Evolutionary conservation across 257 asterid species (phyloP), one percentile per base, ranked within the genome.

Genomic region (Capsicum pubescens): DNA sequence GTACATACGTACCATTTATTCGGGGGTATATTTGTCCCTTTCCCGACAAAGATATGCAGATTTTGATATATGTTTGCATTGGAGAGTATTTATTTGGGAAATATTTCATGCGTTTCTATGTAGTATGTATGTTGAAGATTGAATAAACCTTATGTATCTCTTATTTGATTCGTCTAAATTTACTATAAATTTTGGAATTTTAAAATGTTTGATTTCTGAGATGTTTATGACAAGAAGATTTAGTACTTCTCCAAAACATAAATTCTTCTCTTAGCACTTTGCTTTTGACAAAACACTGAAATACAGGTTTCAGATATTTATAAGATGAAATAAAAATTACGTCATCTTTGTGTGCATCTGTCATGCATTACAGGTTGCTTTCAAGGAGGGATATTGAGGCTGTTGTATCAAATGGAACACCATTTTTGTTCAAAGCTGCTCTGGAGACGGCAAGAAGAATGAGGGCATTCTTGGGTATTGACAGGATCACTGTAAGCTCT

Each of bases 351-450:
- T 39, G 77, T 70, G 42, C 26, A 26, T 10, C 44, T 57, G 60
- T 68, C 32, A 46, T 69, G 56, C 26, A 36, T 86, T 86, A 72
- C 91, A 94, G 99, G 86, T 84, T 72, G 84, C 92, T 95, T 68
- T 91, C 98, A 12, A 93, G 92, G 90, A 95, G 86, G 87, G 93
- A 95, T 80, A 89, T 94, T 50, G 96, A 94, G 85, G 93, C 91
- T 13, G 90, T 94, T 84, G 98, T 90, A 26, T 79, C 92, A 56
- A 93, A 93, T 85, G 99, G 98, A 84, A 95, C 97, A 81, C 99
- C 98, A 13, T 94, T 94, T 90, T 85, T 95, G 82, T 95, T 94
- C 90, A 93, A 90, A 87, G 89, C 93, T 87, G 98, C 99, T 4
- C 91, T 95, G 32, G 94, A 92, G 83, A 88, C 94, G 39, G 93